phyloP scores from a whole-genome alignment of 441 rosid species.

The Jatropha multifida region DNA sequence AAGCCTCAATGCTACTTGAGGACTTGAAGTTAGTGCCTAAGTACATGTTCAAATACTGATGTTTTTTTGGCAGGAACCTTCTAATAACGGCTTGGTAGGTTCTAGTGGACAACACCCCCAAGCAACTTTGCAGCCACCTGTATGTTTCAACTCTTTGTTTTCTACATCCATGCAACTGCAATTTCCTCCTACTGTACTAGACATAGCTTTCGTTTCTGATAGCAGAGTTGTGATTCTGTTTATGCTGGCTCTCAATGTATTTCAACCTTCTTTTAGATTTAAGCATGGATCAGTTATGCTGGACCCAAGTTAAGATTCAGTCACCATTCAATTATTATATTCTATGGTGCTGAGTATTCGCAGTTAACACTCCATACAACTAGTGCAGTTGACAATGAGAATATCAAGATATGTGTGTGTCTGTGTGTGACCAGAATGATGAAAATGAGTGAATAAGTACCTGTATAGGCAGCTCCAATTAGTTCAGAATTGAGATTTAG shows the following conservation, averaged over 20 bases:
- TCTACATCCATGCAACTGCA: neutral
- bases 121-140: conserved; percentile 4
- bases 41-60: neutral
- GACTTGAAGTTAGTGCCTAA: neutral
- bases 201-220: neutral
- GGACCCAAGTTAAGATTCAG: neutral
- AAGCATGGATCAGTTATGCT: neutral
- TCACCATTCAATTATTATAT: neutral
- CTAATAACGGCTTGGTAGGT: neutral
- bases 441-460: neutral
- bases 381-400: neutral
- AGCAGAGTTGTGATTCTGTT: neutral
- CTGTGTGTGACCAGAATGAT: neutral
- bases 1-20: neutral
- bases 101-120: conserved; percentile 1
- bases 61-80: neutral
- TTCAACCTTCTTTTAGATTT: neutral
- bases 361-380: neutral
- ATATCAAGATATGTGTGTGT: neutral
- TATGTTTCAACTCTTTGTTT: neutral
- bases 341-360: neutral
- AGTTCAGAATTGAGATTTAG: neutral
- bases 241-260: neutral
- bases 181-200: neutral
- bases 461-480: neutral